Base-by-base conservation (phyloP, 169 alveolate genomes). In the Besnoitia besnoiti region DNA sequence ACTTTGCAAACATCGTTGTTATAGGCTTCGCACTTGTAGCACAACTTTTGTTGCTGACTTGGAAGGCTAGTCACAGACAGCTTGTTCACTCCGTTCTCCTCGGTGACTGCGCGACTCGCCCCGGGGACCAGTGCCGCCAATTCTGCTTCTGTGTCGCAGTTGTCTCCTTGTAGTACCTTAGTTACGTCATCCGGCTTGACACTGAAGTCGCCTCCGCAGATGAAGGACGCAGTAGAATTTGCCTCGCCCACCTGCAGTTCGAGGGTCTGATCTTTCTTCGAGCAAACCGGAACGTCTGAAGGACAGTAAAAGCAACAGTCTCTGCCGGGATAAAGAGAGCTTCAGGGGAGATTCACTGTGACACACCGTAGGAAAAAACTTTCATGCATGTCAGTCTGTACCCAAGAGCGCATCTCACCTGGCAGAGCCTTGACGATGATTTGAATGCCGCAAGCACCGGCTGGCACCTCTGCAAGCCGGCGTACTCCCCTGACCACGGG, bases 131-230 rank as follows among this genome's bases (percentile, higher is more conserved):
- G 82, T 1, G 82, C 16, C 44, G 1, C 27, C 44, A 73, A 73
- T 21, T 55, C 67, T 55, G 30, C 67, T 55, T 55, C 67, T 1
- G 7, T 55, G 3, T 8, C 27, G 24, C 67, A 55, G 67, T 19
- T 73, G 82, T 35, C 47, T 73, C 82, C 82, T 73, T 73, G 82
- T 16, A 73, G 27, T 19, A 73, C 82, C n/a, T 73, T 37, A n/a
- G 82, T n/a, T 10, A n/a, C 44, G n/a, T n/a, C 24, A 7, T 19
- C 21, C 27, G 82, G 82, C 27, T 30, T 37, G 46, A 73, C 16
- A 73, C 16, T n/a, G 46, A 14, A 73, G 21, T 1, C 12, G 5
- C 46, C 82, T n/a, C 82, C 82, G 82, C 82, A 73, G 39, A 73
- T 30, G 82, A 73, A 73, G 4, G 39, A 37, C n/a, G 46, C 46